A percentile compares a stretch with the other conserved stretches of the same genome.
Evolutionary conservation across 176 grass and related monocot species (phyloP).

Genomic region (Oryza australiensis): DNA sequence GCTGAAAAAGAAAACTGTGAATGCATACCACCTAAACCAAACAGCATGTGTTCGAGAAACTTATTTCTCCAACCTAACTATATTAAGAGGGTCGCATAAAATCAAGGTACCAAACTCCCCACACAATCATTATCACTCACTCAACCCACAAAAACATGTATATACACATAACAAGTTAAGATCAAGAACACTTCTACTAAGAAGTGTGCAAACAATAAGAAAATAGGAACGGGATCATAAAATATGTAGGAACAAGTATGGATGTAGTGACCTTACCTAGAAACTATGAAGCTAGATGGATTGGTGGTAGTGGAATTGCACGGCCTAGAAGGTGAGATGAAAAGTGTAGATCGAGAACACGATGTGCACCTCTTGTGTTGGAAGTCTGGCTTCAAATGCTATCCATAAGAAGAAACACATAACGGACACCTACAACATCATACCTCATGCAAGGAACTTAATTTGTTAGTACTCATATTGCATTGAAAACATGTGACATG

Average conservation of each 20-base stretch:
- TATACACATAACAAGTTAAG: background rate
- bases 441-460: background rate
- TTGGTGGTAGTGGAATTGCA: background rate
- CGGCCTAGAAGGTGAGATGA: background rate
- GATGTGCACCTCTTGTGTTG: background rate
- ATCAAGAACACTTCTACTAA: background rate
- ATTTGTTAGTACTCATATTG: background rate
- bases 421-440: background rate
- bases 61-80: background rate
- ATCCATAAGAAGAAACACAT: background rate
- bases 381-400: background rate
- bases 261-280: background rate
- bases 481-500: background rate
- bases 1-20: background rate
- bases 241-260: background rate
- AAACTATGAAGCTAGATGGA: background rate
- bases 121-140: no score
- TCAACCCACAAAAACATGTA: no score
- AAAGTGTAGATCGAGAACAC: background rate
- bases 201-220: background rate
- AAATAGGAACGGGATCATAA: background rate
- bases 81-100: no score
- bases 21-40: background rate
- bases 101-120: no score
- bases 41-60: background rate